Evolutionary conservation across 805 yeast species (phyloP).

Genomic region (Millerozyma acaciae): DNA sequence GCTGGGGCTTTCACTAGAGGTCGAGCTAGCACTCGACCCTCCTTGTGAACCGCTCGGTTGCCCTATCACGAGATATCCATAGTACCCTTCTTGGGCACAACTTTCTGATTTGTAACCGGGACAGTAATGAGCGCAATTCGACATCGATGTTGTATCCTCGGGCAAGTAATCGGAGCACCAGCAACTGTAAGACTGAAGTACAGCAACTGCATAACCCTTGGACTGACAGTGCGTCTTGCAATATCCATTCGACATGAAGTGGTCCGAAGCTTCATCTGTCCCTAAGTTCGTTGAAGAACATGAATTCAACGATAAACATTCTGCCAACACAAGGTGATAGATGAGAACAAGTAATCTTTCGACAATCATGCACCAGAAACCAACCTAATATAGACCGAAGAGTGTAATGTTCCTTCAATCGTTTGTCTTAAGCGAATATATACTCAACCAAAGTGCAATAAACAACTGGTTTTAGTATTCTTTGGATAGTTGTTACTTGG

Average conservation of each 20-base stretch:
- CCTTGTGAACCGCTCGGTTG: slow-evolving; percentile 14
- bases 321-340: slow-evolving; percentile 2
- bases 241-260: slow-evolving; percentile 46
- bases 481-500: too few species aligned
- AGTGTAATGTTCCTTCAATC: too few species aligned
- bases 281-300: slow-evolving; percentile 26
- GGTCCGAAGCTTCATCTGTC: slow-evolving; percentile 10
- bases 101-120: slow-evolving; percentile 43
- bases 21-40: slow-evolving; percentile 3
- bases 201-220: slow-evolving; percentile 48
- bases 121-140: slow-evolving; percentile 37
- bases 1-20: slow-evolving; percentile 1
- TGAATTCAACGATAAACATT: slow-evolving; percentile 3
- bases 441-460: too few species aligned
- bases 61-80: slow-evolving; percentile 47
- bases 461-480: too few species aligned
- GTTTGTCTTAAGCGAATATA: too few species aligned
- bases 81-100: slow-evolving; percentile 45
- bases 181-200: slow-evolving; percentile 48
- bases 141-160: slow-evolving; percentile 27
- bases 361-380: too few species aligned
- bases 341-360: too few species aligned
- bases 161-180: slow-evolving; percentile 63
- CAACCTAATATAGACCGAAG: too few species aligned
- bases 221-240: slow-evolving; percentile 45